These are phyloP conservation scores for barrel medic (Medicago truncatula) DNA, from an alignment of 306 rosid species.

Conservation along the genomic window DNA sequence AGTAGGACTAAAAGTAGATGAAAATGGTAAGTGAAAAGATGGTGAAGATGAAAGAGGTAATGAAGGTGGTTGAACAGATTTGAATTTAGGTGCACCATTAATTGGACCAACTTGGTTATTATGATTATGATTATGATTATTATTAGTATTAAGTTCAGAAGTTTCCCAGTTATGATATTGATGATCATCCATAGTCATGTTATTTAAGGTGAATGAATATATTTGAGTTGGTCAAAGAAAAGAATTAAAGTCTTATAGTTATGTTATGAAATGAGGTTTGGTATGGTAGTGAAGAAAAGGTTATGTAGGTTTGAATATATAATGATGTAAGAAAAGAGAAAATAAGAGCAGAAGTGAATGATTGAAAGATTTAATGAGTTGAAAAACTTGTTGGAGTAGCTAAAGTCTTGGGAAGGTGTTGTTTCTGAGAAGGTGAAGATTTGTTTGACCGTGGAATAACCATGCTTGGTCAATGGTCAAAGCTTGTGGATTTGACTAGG, in stretches of 20 bases:
- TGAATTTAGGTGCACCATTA: slow-evolving; percentile 65
- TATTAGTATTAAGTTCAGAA: slow-evolving; percentile 41
- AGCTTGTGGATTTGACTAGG: slow-evolving; percentile 89
- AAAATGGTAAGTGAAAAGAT: slow-evolving; percentile 57
- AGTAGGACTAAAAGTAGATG: slow-evolving; percentile 64
- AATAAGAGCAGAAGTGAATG: slow-evolving; percentile 3
- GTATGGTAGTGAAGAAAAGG: slow-evolving; percentile 21
- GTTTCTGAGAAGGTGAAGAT: slow-evolving; percentile 62
- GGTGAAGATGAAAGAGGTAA: slow-evolving; percentile 59
- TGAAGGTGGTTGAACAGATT: slow-evolving; percentile 67
- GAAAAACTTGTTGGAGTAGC: not conserved
- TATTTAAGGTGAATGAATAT: slow-evolving; percentile 18
- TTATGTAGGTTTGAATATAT: slow-evolving; percentile 11
- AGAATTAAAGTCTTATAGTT: not conserved
- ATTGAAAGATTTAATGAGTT: not conserved
- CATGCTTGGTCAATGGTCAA: slow-evolving; percentile 74
- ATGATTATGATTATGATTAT: not conserved
- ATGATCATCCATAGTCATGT: slow-evolving; percentile 49
- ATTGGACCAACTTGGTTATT: slow-evolving; percentile 35
- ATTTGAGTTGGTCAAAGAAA: slow-evolving; percentile 52
- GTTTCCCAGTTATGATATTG: slow-evolving; percentile 47
- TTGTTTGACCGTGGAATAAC: slow-evolving; percentile 88
- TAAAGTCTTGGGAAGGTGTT: slow-evolving; percentile 46
- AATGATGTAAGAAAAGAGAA: slow-evolving; percentile 13
- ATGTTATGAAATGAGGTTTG: slow-evolving; percentile 23